Evolutionary conservation across 495 filamentous ascomycete genomes (phyloP), one percentile per base, ranked within the genome.

Genomic region (Xylaria longipes): DNA sequence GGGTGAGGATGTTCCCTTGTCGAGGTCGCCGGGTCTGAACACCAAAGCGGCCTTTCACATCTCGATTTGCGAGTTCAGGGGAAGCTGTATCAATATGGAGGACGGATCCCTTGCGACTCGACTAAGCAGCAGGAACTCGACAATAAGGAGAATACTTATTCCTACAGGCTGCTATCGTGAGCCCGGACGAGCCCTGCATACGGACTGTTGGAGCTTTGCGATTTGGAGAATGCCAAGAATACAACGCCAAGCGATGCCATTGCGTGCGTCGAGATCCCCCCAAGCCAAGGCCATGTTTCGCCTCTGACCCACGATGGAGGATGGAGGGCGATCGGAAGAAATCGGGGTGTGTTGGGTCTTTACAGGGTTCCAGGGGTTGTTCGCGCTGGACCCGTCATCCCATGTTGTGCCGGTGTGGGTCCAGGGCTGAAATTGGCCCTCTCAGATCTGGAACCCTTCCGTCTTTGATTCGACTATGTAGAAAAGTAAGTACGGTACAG

Each of bases 321-420:
- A 35, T n/a, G 20, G 33, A 35, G 50, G 48, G n/a, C 54, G 66
- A 69, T 69, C 66, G 66, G 66, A 69, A 69, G 66, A 69, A 69
- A 46, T 69, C 66, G 65, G 66, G 66, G 66, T 8, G 25, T 61
- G 56, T 25, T 69, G 25, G 54, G 22, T 29, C 27, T 54, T n/a
- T 17, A 60, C 66, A 45, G 41, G 66, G 39, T 8, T 61, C 6
- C 52, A 61, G 50, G 48, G 50, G 11, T 45, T 35, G 65, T 11
- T 57, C 48, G 46, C 46, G 48, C 31, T 67, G 20, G 31, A 58
- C 29, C 57, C 31, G n/a, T 60, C 57, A 60, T 60, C 57, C 57
- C 57, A 60, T 60, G 33, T 60, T 39, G 4, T 60, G 0, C 57
- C 39, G 57, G 57, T n/a, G 57, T n/a, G 57, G 57, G 57, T 60